A percentile compares a stretch with the other conserved stretches of the same genome.
Evolutionary conservation across 768 basidiomycete genomes (phyloP).

Genomic region (Lactifluus volemus): DNA sequence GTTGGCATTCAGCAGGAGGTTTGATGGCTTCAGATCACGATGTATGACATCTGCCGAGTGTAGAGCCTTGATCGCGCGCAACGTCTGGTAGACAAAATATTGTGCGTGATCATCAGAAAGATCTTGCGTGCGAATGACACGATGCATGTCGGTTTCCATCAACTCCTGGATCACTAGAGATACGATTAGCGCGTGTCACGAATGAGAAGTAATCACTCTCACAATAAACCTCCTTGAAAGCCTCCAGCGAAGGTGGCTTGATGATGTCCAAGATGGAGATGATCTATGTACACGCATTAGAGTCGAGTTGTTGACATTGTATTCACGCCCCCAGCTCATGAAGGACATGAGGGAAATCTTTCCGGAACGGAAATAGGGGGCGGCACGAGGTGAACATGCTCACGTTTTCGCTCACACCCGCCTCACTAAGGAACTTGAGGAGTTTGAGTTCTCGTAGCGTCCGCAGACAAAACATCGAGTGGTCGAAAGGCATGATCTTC

Average conservation of each 20-base stretch:
- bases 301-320: not conserved
- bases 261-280: slow-evolving; percentile 87
- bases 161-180: slow-evolving; percentile 76
- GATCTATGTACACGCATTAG: slow-evolving; percentile 41
- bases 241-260: slow-evolving; percentile 70
- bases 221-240: slow-evolving; percentile 82
- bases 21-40: slow-evolving; percentile 94
- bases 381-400: slow-evolving; percentile 6
- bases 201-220: slow-evolving; percentile 24
- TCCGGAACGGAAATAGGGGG: not conserved
- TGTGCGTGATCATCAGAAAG: slow-evolving; percentile 93
- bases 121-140: slow-evolving; percentile 92
- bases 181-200: not conserved
- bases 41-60: slow-evolving; percentile 96
- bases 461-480: slow-evolving; percentile 83
- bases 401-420: slow-evolving; percentile 85
- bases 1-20: slow-evolving; percentile 94
- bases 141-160: slow-evolving; percentile 96
- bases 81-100: slow-evolving; percentile 90
- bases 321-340: not conserved
- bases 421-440: slow-evolving; percentile 74
- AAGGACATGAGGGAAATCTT: not conserved
- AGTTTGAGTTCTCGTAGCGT: slow-evolving; percentile 52
- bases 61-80: slow-evolving; percentile 90
- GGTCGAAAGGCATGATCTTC: slow-evolving; percentile 91